Percentiles rank a stretch among this genome's conserved stretches.
These are phyloP conservation scores for Fusarium temperatum DNA, from an alignment of 2,329 filamentous ascomycete species.

Conservation along the genomic window DNA sequence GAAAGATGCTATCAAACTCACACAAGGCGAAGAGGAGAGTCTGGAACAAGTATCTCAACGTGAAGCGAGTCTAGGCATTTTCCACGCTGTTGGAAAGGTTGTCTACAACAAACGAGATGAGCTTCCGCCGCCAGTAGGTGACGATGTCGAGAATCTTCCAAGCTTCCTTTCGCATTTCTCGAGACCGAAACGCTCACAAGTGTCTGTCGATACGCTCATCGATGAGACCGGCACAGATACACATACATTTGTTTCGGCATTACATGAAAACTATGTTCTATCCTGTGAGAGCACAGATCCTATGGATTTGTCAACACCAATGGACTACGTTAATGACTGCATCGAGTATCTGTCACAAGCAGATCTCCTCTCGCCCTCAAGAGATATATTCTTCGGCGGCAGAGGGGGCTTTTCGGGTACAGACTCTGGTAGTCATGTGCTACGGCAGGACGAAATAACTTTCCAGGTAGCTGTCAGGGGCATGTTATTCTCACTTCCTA, in stretches of 20 bases:
- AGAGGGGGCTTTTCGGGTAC: conserved; percentile 62
- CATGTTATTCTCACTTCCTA: conserved; percentile 83
- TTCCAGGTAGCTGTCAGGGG: conserved; percentile 92
- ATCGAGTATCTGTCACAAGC: conserved; percentile 87
- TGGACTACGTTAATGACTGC: conserved; percentile 85
- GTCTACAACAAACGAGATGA: conserved; percentile 93
- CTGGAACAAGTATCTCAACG: conserved; percentile 84
- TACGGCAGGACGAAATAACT: conserved; percentile 92
- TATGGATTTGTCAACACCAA: conserved; percentile 65
- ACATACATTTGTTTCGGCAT: conserved; percentile 85
- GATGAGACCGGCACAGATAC: conserved; percentile 94
- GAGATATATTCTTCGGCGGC: conserved; percentile 72
- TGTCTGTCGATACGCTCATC: conserved; percentile 78
- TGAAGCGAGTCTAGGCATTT: conserved; percentile 90
- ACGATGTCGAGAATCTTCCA: conserved; percentile 65
- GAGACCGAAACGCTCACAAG: conserved; percentile 70
- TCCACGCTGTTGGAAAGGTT: conserved; percentile 95
- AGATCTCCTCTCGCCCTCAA: conserved; percentile 82
- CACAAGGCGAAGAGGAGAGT: conserved; percentile 80
- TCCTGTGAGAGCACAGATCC: conserved; percentile 74
- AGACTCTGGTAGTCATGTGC: conserved; percentile 73
- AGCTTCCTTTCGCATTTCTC: conserved; percentile 65
- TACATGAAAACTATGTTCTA: conserved; percentile 92
- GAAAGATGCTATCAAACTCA: conserved; percentile 69
- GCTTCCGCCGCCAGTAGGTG: conserved; percentile 49